Evolutionary conservation across 2,329 filamentous ascomycete species (phyloP).

Genomic region (Verticillium klebahnii): DNA sequence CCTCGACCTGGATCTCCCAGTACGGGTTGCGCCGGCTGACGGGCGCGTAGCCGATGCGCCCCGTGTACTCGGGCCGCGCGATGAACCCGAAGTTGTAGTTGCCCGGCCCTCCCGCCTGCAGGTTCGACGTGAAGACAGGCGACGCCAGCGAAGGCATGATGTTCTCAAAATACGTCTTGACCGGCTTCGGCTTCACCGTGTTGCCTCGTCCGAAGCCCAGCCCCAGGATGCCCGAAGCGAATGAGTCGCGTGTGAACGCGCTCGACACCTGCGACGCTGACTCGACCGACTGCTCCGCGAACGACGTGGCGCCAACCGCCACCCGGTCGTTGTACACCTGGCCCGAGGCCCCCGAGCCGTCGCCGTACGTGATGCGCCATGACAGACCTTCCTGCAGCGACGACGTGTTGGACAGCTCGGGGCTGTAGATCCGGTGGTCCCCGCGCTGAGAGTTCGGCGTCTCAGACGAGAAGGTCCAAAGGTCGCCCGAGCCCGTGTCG

Average conservation of each 20-base stretch:
- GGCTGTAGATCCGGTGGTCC: conserved; percentile 55
- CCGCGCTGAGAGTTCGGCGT: conserved; percentile 39
- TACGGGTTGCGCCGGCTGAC: conserved; percentile 50
- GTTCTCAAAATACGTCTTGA: conserved; percentile 31
- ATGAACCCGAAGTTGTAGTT: conserved; percentile 44
- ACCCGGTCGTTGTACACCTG: conserved; percentile 64
- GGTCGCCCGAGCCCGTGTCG: conserved; percentile 58
- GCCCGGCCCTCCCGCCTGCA: conserved; percentile 24
- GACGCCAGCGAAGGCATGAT: conserved; percentile 20
- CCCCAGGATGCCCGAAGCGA: conserved; percentile 30
- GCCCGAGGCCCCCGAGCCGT: conserved; percentile 58
- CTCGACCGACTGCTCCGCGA: conserved; percentile 60
- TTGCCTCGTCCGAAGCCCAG: conserved; percentile 26
- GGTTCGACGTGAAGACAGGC: conserved; percentile 32
- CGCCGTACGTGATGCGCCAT: conserved; percentile 62
- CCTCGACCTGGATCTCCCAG: conserved; percentile 56
- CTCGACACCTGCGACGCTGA: conserved; percentile 55
- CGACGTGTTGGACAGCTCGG: conserved; percentile 34
- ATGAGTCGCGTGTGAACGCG: conserved; percentile 27
- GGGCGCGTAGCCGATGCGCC: conserved; percentile 48
- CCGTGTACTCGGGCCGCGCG: conserved; percentile 51
- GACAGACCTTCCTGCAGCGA: conserved; percentile 33
- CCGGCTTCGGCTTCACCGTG: conserved; percentile 24
- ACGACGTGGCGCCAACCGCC: conserved; percentile 53
- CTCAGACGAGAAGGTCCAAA: conserved; percentile 63